Base-by-base conservation (phyloP, 1,284 basidiomycete genomes). In the Ganoderma lingzhi region DNA sequence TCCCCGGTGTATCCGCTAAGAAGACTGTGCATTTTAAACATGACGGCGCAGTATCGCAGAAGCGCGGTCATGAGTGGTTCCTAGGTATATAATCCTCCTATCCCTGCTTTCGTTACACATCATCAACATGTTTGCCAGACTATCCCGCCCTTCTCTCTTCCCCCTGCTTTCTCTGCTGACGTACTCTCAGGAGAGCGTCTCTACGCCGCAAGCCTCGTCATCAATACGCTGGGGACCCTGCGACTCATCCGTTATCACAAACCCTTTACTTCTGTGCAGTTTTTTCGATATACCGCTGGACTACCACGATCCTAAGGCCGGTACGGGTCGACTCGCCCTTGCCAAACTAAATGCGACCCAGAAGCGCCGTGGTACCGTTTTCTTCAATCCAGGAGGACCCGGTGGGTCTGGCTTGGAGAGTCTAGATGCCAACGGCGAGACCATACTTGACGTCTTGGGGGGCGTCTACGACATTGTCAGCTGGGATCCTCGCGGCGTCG, bases 321-420 rank as follows among this genome's bases (percentile, higher is more conserved):
- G 55, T 4, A 19, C 15, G 23, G 63, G 63, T 28, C 44, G 62
- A 12, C 42, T 63, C n/a, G 62, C 62, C 23, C 10, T 63, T 44
- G 32, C 17, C 28, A 64, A 53, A 35, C 12, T 19, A 2, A 64
- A 64, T 32, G 63, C 63, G 8, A 64, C 63, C 48, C 30, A 15
- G 14, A 10, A 37, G 35, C 45, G 51, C 15, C 35, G 35, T 6
- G 63, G 63, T 15, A 66, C 71, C 2, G 28, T 73, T 2, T 69
- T 73, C 56, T 51, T 69, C n/a, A 73, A 73, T 39, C 71, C 71
- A 64, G 70, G 70, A n/a, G 70, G 70, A 10, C 70, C 70, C 19
- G 70, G 64, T 1, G 64, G 51, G 2, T 71, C 70, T 10, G 70
- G 70, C 8, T 17, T 69, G 9, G 44, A 45, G 4, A 41, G 15